A percentile compares a stretch with the other conserved stretches of the same genome.
Conservation (phyloP, 176 grass and related monocot species). For the Phyllostachys edulis region DNA sequence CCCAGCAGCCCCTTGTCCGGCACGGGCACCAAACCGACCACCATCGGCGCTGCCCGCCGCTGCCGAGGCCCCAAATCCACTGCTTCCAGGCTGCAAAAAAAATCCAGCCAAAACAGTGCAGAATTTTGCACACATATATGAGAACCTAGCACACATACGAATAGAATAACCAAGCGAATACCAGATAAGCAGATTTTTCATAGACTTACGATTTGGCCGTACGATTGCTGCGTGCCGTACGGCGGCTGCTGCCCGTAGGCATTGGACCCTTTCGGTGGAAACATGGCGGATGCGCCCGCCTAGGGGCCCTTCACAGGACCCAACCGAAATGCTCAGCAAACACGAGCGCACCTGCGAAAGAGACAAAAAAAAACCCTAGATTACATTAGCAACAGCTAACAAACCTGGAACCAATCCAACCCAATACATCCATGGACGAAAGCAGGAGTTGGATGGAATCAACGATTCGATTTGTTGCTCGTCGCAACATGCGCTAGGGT, state of each 20-base stretch:
- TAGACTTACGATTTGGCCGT: conserved; percentile 60
- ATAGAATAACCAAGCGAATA: background rate
- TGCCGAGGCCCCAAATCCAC: conserved; percentile 47
- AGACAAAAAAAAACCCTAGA: conserved; percentile 16
- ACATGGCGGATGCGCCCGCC: conserved; percentile 53
- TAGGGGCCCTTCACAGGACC: conserved; percentile 23
- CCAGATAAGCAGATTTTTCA: background rate
- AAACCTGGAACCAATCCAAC: background rate
- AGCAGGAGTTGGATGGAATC: background rate
- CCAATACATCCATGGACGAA: background rate
- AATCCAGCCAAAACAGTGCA: background rate
- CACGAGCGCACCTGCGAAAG: conserved; percentile 7
- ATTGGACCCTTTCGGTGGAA: conserved; percentile 66
- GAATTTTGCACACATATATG: conserved; percentile 13
- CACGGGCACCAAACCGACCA: conserved; percentile 49
- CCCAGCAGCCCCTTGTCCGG: conserved; percentile 34
- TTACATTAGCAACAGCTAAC: background rate
- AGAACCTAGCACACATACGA: background rate
- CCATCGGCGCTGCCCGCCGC: conserved; percentile 15
- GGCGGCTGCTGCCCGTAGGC: conserved; percentile 66
- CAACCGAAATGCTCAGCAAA: background rate
- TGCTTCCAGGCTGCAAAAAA: conserved; percentile 57
- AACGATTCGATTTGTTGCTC: conserved; percentile 17
- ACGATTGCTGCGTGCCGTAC: conserved; percentile 59
- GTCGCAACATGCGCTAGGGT: conserved; percentile 28